A percentile compares a stretch with the other conserved stretches of the same genome.
These are phyloP conservation scores for Naegleria lovaniensis DNA, from an alignment of 208 protist genomes.

Conservation along the genomic window DNA sequence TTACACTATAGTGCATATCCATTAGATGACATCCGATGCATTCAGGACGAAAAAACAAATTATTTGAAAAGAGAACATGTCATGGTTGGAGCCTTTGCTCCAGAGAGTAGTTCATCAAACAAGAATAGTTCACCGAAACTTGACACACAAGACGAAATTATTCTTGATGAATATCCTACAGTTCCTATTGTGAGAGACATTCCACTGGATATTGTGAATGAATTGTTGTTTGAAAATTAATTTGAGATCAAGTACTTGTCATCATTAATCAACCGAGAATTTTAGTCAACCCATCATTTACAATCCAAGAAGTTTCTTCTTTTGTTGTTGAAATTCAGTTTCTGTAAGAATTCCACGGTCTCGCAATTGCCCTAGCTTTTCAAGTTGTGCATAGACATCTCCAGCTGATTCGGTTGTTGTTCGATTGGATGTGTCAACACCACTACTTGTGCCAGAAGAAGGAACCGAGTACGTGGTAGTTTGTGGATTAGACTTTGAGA, in stretches of 20 bases:
- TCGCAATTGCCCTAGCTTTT: background rate
- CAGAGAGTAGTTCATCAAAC: too few relatives aligned
- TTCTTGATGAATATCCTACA: background rate
- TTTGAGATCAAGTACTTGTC: too few relatives aligned
- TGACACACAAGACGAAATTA: too few relatives aligned
- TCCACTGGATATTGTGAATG: background rate
- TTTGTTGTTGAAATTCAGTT: conserved; percentile 1
- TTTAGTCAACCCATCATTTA: too few relatives aligned
- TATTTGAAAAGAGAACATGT: background rate
- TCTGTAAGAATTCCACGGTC: background rate
- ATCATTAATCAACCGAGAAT: too few relatives aligned
- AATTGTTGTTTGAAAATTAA: background rate
- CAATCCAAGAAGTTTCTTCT: background rate
- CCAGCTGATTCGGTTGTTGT: background rate
- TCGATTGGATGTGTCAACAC: background rate
- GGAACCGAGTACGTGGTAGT: background rate
- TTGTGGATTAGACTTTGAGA: background rate
- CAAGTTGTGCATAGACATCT: conserved; percentile 8
- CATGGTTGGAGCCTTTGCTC: background rate
- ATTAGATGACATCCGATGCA: background rate
- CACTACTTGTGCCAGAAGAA: background rate
- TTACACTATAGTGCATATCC: background rate
- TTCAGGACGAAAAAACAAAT: background rate
- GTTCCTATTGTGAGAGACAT: background rate
- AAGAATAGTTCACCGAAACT: background rate